phyloP scores from a whole-genome alignment of 352 stramenopile genomes.

The Globisporangium rhizosaccharum region DNA sequence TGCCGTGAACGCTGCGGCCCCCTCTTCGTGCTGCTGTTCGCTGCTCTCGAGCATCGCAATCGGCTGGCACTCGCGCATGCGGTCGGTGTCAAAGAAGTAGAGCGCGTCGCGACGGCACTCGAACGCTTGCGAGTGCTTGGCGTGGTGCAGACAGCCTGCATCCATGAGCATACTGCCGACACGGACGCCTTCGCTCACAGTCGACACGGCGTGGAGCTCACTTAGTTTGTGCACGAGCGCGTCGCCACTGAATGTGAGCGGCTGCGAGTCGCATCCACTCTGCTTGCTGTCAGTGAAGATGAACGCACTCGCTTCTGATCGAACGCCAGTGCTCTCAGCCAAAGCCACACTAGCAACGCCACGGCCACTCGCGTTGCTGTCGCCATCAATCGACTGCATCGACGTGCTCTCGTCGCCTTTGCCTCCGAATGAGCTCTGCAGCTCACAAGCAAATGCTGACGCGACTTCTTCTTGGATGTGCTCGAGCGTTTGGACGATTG shows the following conservation, averaged over 20 bases:
- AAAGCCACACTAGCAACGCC: too few relatives aligned
- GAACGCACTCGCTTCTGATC: too few relatives aligned
- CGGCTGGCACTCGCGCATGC: constrained; percentile 15
- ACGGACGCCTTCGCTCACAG: constrained; percentile 20
- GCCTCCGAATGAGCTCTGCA: constrained; percentile 5
- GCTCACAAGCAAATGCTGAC: constrained; percentile 22
- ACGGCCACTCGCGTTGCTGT: neutral
- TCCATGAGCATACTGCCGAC: constrained; percentile 49
- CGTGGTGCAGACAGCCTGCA: constrained; percentile 34
- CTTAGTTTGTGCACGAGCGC: constrained; percentile 4
- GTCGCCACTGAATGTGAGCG: neutral
- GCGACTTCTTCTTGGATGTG: constrained; percentile 38
- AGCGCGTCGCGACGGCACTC: constrained; percentile 4
- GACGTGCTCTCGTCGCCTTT: constrained; percentile 21
- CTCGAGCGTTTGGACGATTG: constrained; percentile 36
- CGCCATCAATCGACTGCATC: neutral
- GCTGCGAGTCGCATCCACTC: neutral
- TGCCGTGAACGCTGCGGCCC: too few relatives aligned
- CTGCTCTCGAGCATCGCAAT: constrained; percentile 6
- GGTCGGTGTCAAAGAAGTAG: constrained; percentile 24
- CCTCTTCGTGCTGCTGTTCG: neutral
- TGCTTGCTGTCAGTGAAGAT: too few relatives aligned
- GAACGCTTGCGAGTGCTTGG: constrained; percentile 20
- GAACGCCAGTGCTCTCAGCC: too few relatives aligned
- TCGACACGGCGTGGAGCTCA: constrained; percentile 15